phyloP scores from a whole-genome alignment of 345 rosid genomes.

The Brassica rapa region DNA sequence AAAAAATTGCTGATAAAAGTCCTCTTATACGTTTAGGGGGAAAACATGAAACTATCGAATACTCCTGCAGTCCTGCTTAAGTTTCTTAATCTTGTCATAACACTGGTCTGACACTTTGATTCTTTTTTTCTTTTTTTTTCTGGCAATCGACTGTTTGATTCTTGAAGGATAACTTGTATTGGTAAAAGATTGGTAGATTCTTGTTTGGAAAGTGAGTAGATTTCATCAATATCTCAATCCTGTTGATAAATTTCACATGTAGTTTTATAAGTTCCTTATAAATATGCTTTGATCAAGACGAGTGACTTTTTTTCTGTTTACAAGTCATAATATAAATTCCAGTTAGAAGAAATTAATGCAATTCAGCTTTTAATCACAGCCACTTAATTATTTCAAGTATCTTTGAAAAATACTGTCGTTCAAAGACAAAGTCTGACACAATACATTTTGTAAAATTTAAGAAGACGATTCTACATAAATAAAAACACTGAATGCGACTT shows the following conservation, averaged over 20 bases:
- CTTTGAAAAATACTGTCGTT: constrained; percentile 6
- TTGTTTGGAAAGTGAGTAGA: constrained; percentile 6
- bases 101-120: neutral
- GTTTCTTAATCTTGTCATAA: neutral
- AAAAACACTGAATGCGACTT: neutral
- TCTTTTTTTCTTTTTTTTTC: neutral
- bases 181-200: neutral
- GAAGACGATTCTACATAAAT: neutral
- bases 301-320: neutral
- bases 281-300: neutral
- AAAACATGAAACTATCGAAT: neutral
- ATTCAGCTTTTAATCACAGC: neutral
- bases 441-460: neutral
- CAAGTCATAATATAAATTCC: neutral
- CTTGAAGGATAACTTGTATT: neutral
- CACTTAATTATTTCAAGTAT: neutral
- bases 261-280: neutral
- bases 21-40: neutral
- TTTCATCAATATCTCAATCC: neutral
- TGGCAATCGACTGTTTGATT: neutral
- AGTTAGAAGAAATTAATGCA: neutral
- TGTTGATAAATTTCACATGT: neutral
- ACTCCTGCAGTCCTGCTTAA: neutral
- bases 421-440: neutral
- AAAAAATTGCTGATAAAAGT: neutral